Base-by-base conservation (phyloP, 805 yeast species). In the Yamadazyma ubonensis region DNA sequence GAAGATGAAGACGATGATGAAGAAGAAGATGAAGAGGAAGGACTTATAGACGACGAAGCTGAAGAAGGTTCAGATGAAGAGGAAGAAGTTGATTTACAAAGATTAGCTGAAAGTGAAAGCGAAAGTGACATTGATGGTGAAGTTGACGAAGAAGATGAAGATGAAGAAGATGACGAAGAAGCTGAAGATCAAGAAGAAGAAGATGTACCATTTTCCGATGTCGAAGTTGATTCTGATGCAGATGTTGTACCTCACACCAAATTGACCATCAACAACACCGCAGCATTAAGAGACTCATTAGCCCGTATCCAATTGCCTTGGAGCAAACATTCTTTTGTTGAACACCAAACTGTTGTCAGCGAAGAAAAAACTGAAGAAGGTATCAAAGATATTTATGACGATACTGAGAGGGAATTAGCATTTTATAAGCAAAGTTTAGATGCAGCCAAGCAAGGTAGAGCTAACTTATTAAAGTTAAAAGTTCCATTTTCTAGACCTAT, bases 161-260 rank as follows among this genome's bases (percentile, higher is more conserved):
- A 63, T 2, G 76, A 71, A 8, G 79, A 74, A 5, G 79, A 71
- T 1, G 78, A 67, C 7, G 80, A 72, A 11, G 80, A 74, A 28
- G 81, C 73, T 32, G 81, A 75, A 21, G 85, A 77, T 31, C 62
- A 46, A 3, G 91, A 81, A 6, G 87, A 79, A 41, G 90, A 84
- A 49, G 97, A 89, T 51, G 75, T 90, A 32, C 85, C 96, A 15
- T 75, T 88, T 38, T 86, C 96, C 1, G 97, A 89, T 39, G 97
- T 84, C 18, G 97, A 91, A 55, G 67, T 87, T 30, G 97, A 89
- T 55, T 86, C 93, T 2, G 97, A 90, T 58, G 96, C 96, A 12
- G 99, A 93, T 61, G 79, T 90, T 32, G 89, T 91, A 26, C 97
- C 98, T 35, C 80, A 84, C 64, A 88, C 93, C 42, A 90, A 90